Percentiles rank a stretch among this genome's conserved stretches.
These are phyloP conservation scores for Solanum chiquidenum DNA, from an alignment of 257 asterid species.

Conservation along the genomic window DNA sequence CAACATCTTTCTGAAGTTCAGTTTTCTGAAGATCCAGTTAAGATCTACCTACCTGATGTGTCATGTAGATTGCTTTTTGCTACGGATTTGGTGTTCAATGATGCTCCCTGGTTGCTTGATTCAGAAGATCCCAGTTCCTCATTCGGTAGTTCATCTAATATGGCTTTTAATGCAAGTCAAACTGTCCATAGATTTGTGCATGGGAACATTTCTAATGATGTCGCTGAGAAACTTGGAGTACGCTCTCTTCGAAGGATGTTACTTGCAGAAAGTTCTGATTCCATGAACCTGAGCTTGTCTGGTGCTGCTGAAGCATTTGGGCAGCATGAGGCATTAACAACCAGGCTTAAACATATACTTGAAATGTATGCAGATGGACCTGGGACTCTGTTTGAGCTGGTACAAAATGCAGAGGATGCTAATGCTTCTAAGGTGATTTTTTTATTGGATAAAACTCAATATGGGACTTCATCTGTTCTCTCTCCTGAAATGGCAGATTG, in stretches of 20 bases:
- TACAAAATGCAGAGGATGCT: constrained; percentile 97
- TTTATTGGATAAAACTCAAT: constrained; percentile 86
- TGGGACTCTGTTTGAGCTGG: constrained; percentile 81
- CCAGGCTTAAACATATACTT: constrained; percentile 91
- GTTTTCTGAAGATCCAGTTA: constrained; percentile 39
- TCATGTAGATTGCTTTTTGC: constrained; percentile 63
- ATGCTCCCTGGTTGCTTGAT: constrained; percentile 97
- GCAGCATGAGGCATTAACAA: constrained; percentile 93
- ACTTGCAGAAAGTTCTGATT: constrained; percentile 95
- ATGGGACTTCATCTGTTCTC: constrained; percentile 87
- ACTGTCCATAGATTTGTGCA: constrained; percentile 76
- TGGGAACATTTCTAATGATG: constrained; percentile 87
- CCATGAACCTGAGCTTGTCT: constrained; percentile 89
- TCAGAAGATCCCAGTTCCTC: constrained; percentile 51
- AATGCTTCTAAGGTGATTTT: constrained; percentile 78
- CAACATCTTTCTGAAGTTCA: constrained; percentile 87
- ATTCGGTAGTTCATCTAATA: constrained; percentile 31
- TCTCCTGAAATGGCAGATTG: constrained; percentile 99
- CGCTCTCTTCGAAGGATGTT: constrained; percentile 81
- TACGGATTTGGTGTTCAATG: constrained; percentile 66
- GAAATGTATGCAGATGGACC: constrained; percentile 99
- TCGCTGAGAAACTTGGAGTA: constrained; percentile 95
- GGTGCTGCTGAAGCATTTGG: constrained; percentile 99
- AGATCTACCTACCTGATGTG: constrained; percentile 74
- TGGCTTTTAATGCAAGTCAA: constrained; percentile 42